phyloP scores from a whole-genome alignment of 345 rosid species.

The Gossypium rotundifolium region DNA sequence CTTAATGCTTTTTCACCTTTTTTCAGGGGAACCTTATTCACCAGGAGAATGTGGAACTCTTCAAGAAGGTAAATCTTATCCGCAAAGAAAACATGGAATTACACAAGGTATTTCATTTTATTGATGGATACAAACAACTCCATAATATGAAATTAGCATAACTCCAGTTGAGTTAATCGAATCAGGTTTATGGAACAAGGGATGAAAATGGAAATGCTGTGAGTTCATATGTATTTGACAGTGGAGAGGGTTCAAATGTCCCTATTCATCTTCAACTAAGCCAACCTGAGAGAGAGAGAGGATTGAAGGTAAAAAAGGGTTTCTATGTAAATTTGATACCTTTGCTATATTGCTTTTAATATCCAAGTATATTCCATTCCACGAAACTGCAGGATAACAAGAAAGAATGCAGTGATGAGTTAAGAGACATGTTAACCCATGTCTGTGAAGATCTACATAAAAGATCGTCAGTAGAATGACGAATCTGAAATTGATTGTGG shows the following conservation, averaged over 20 bases:
- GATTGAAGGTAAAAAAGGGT: constrained; percentile 15
- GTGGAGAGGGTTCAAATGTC: constrained; percentile 23
- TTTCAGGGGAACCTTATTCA: constrained; percentile 51
- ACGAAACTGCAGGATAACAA: background rate
- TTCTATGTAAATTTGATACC: background rate
- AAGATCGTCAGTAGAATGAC: background rate
- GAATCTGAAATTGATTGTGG: constrained; percentile 2
- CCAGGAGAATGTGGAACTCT: constrained; percentile 54
- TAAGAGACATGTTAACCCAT: background rate
- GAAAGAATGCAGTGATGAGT: constrained; percentile 1
- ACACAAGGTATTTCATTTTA: constrained; percentile 36
- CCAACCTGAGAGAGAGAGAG: constrained; percentile 37
- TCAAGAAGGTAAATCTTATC: constrained; percentile 37
- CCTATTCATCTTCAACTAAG: constrained; percentile 48
- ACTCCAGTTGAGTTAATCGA: background rate
- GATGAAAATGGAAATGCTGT: constrained; percentile 27
- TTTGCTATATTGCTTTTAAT: background rate
- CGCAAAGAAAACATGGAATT: constrained; percentile 45
- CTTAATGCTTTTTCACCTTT: constrained; percentile 7
- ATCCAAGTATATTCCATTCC: background rate
- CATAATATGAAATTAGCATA: background rate
- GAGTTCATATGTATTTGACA: constrained; percentile 18
- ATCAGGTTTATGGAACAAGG: constrained; percentile 42
- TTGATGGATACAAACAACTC: background rate
- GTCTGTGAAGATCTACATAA: background rate